phyloP scores from a whole-genome alignment of 1,284 basidiomycete species.

The Mycena citricolor region DNA sequence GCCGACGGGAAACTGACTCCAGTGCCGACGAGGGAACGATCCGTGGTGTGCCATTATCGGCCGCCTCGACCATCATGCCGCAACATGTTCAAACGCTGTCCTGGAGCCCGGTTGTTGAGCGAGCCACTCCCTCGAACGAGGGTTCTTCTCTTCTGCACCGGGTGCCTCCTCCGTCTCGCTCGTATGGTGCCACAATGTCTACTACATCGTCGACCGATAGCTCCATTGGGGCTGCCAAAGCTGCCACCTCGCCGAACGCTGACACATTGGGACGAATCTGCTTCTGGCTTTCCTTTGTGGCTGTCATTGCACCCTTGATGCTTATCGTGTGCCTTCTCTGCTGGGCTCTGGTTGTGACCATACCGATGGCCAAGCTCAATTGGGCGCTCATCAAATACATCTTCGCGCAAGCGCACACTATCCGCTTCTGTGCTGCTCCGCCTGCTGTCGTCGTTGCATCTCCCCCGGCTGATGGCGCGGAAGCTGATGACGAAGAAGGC shows the following conservation, averaged over 20 bases:
- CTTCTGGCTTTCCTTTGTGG: conserved; percentile 79
- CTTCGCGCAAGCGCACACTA: conserved; percentile 76
- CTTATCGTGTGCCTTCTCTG: conserved; percentile 84
- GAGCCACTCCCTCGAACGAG: conserved; percentile 33
- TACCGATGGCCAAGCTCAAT: conserved; percentile 97
- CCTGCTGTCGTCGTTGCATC: conserved; percentile 53
- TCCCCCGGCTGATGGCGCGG: conserved; percentile 26
- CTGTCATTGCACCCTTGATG: conserved; percentile 87
- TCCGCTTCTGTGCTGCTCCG: conserved; percentile 90
- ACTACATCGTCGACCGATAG: conserved; percentile 36
- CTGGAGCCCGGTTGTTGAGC: conserved; percentile 30
- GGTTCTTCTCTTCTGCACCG: conserved; percentile 42
- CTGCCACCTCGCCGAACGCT: conserved; percentile 35
- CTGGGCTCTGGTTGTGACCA: conserved; percentile 91
- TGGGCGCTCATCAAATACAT: conserved; percentile 92
- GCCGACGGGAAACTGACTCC: background rate
- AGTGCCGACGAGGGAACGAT: conserved; percentile 25
- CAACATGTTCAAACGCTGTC: conserved; percentile 34
- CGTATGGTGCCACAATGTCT: conserved; percentile 58
- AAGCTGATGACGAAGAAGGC: conserved; percentile 27
- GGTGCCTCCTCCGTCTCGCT: conserved; percentile 48
- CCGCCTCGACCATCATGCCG: conserved; percentile 37
- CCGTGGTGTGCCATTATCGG: conserved; percentile 31
- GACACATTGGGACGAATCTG: conserved; percentile 65
- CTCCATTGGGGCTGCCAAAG: conserved; percentile 35